Percentiles rank a stretch among this genome's conserved stretches.
Evolutionary conservation across 345 rosid species (phyloP).

Genomic region (Brassica cretica): DNA sequence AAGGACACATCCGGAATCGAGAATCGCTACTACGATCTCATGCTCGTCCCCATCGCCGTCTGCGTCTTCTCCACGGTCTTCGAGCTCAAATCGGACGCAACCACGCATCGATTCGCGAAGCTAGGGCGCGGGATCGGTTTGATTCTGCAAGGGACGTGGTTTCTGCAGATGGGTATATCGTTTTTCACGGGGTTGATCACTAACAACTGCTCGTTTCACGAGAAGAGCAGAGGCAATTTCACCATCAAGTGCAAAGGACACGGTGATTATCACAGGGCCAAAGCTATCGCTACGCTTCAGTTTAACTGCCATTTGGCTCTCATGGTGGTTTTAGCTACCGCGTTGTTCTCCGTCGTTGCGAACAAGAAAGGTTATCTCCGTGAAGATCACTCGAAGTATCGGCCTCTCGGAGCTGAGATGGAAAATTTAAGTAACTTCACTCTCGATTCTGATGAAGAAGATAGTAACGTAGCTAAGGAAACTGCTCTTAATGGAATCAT

Average conservation of each 20-base stretch:
- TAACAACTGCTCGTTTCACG: constrained; percentile 67
- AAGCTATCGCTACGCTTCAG: constrained; percentile 89
- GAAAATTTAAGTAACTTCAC: constrained; percentile 54
- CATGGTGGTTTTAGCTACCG: constrained; percentile 52
- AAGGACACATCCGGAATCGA: constrained; percentile 67
- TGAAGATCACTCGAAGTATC: constrained; percentile 47
- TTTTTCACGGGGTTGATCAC: constrained; percentile 64
- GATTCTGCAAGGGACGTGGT: constrained; percentile 86
- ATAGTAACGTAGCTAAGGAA: constrained; percentile 38
- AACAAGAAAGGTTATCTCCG: constrained; percentile 45
- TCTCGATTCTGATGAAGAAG: constrained; percentile 80
- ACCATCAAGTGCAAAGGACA: constrained; percentile 79
- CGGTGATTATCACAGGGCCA: constrained; percentile 73
- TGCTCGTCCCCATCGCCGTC: constrained; percentile 73
- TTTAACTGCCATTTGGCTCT: constrained; percentile 88
- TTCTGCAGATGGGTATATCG: constrained; percentile 83
- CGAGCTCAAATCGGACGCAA: constrained; percentile 44
- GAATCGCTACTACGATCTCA: constrained; percentile 77
- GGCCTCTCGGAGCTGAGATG: constrained; percentile 70
- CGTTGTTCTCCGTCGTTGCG: constrained; percentile 50
- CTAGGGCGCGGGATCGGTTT: constrained; percentile 70
- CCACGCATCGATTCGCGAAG: constrained; percentile 39
- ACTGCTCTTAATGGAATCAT: constrained; percentile 51
- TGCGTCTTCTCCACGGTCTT: constrained; percentile 61
- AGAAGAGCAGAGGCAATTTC: constrained; percentile 74